These are phyloP conservation scores for Scheffersomyces ergatensis DNA, from an alignment of 805 yeast genomes.

Conservation along the genomic window DNA sequence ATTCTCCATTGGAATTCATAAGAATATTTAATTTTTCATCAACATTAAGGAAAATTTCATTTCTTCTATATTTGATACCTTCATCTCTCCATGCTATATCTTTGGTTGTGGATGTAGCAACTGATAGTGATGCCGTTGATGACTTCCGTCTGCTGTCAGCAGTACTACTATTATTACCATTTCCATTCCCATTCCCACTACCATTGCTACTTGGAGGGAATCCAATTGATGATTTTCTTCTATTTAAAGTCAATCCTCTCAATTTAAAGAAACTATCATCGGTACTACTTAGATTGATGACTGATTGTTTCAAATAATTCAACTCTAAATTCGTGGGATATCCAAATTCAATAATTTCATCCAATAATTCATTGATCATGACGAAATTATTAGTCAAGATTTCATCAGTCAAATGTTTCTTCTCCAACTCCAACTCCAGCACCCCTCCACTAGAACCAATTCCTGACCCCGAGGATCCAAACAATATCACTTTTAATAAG, in stretches of 20 bases:
- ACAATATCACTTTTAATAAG: conserved; percentile 40
- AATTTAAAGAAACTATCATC: not conserved
- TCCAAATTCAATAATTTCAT: conserved; percentile 75
- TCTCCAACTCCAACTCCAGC: conserved; percentile 5
- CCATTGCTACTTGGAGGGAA: not conserved
- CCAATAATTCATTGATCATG: conserved; percentile 71
- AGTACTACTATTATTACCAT: not conserved
- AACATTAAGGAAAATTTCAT: conserved; percentile 76
- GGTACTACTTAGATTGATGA: not conserved
- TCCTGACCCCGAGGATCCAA: conserved; percentile 1
- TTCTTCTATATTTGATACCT: conserved; percentile 74
- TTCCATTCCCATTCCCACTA: not conserved
- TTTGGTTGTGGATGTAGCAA: no score
- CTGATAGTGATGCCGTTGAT: not conserved
- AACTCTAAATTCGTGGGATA: conserved; percentile 67
- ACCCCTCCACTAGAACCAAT: conserved; percentile 5
- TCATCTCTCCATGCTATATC: conserved; percentile 66
- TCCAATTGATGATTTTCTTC: not conserved
- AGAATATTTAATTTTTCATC: conserved; percentile 72
- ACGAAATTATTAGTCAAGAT: conserved; percentile 63
- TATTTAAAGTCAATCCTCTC: not conserved
- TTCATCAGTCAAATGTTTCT: conserved; percentile 21
- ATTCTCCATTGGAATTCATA: conserved; percentile 61
- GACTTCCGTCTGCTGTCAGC: no score
- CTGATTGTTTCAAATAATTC: conserved; percentile 17